These are phyloP conservation scores for Coprinellus micaceus DNA, from an alignment of 768 basidiomycete species.

Conservation along the genomic window DNA sequence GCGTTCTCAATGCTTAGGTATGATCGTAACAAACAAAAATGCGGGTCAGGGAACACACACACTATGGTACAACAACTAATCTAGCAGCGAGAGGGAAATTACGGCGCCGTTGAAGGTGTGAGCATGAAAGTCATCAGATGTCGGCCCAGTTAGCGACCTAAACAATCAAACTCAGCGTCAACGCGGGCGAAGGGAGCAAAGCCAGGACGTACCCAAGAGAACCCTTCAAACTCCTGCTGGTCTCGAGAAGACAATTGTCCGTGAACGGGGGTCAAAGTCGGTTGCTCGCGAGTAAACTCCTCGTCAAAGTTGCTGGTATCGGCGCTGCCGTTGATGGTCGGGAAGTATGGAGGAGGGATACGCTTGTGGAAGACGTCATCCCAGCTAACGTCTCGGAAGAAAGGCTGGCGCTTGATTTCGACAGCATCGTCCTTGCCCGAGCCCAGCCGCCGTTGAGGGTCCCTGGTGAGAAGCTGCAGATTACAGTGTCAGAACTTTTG, in stretches of 20 bases:
- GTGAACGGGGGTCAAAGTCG: conserved; percentile 95
- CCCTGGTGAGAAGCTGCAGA: conserved; percentile 81
- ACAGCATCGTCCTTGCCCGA: conserved; percentile 90
- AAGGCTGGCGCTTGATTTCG: conserved; percentile 95
- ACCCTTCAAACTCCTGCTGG: conserved; percentile 94
- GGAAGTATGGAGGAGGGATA: conserved; percentile 96
- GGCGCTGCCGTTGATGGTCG: conserved; percentile 83
- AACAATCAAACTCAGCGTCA: too few relatives aligned
- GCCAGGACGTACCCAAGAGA: conserved; percentile 89
- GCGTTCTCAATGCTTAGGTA: neutral
- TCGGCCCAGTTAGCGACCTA: conserved; percentile 62
- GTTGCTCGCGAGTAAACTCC: conserved; percentile 95
- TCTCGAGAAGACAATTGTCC: conserved; percentile 86
- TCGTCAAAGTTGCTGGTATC: conserved; percentile 95
- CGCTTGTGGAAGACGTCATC: conserved; percentile 98
- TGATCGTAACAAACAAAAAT: conserved; percentile 1
- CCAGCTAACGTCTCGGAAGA: conserved; percentile 97
- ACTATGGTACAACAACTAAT: conserved; percentile 25
- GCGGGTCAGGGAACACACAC: conserved; percentile 8
- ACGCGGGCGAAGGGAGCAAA: too few relatives aligned
- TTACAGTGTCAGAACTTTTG: neutral
- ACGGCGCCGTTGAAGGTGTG: neutral
- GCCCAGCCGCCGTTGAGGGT: conserved; percentile 86
- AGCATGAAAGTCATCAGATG: conserved; percentile 28
- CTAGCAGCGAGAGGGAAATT: conserved; percentile 4